phyloP scores from a whole-genome alignment of 805 yeast genomes.

The Yarrowia porcina region DNA sequence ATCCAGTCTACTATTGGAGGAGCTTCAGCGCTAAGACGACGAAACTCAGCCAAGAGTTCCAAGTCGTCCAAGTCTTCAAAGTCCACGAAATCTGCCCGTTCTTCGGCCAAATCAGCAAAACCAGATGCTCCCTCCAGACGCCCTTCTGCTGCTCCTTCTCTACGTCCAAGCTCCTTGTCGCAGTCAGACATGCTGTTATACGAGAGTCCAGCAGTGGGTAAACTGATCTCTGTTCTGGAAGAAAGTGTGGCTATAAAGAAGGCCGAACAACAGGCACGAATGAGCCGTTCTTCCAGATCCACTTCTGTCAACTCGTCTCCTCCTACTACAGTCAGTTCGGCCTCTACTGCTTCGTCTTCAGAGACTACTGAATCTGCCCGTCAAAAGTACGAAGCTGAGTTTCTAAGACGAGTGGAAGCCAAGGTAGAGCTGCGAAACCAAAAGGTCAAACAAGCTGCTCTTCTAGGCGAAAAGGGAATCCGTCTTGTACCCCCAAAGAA shows the following conservation, averaged over 20 bases:
- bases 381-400: not conserved
- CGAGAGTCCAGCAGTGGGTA: conserved; percentile 1
- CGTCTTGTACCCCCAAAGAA: not conserved
- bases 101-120: not conserved
- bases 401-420: not conserved
- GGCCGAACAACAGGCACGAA: not conserved
- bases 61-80: not conserved
- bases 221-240: conserved; percentile 1
- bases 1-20: not conserved
- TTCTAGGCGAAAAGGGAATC: not conserved
- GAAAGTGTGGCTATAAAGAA: not conserved
- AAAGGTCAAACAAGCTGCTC: conserved; percentile 16
- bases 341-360: not conserved
- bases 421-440: conserved; percentile 1
- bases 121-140: not conserved
- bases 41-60: not conserved
- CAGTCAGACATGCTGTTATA: not conserved
- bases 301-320: not conserved
- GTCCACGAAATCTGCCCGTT: not conserved
- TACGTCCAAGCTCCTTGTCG: not conserved
- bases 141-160: not conserved
- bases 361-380: not conserved
- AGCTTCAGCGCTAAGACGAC: not conserved
- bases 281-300: not conserved
- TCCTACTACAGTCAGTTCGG: not conserved